These are phyloP conservation scores for Fomitopsis schrenkii DNA, from an alignment of 1,284 basidiomycete species.

Conservation along the genomic window DNA sequence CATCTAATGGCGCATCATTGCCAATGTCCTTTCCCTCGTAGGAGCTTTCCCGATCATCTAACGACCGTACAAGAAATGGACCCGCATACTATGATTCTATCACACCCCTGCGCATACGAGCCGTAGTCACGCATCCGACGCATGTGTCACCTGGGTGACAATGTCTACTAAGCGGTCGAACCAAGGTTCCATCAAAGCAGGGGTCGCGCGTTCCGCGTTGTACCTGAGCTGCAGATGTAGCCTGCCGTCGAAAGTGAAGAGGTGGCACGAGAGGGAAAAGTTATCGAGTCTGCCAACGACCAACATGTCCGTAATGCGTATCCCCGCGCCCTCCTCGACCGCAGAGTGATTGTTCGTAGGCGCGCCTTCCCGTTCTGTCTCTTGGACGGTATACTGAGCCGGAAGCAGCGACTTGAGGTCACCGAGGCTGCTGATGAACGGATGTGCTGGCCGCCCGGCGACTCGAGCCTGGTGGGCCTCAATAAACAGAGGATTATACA, in stretches of 20 bases:
- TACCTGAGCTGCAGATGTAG: neutral
- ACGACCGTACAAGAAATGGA: too few species aligned
- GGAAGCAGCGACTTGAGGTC: neutral
- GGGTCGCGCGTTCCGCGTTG: neutral
- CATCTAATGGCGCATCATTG: too few species aligned
- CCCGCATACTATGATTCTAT: too few species aligned
- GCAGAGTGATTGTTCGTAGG: neutral
- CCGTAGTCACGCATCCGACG: too few species aligned
- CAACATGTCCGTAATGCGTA: neutral
- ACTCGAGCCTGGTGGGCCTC: neutral
- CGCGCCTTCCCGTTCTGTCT: neutral
- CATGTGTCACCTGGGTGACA: neutral
- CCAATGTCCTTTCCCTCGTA: too few species aligned
- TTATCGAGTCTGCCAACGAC: neutral
- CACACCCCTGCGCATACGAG: too few species aligned
- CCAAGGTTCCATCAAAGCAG: neutral
- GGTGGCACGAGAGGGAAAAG: neutral
- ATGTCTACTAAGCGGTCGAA: neutral
- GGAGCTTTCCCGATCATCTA: too few species aligned
- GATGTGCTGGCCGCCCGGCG: neutral
- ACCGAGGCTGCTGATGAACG: constrained; percentile 1
- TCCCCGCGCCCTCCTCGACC: neutral
- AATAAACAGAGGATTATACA: neutral
- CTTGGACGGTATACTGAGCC: neutral
- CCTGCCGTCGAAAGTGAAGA: neutral